Evolutionary conservation across 1,284 basidiomycete genomes (phyloP).

Genomic region (Athelia sp.): DNA sequence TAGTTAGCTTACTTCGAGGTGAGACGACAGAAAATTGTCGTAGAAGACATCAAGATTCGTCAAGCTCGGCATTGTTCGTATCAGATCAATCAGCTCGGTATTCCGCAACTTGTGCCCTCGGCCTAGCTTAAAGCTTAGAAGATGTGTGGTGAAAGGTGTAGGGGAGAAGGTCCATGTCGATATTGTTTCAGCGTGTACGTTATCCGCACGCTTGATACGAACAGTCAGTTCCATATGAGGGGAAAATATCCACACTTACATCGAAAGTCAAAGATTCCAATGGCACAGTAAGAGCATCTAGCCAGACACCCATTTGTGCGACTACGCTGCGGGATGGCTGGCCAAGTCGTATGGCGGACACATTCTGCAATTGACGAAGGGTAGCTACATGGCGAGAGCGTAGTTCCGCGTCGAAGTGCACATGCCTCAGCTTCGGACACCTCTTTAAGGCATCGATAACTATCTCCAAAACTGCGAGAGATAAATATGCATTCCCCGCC

Average conservation of each 20-base stretch:
- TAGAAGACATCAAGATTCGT: background rate
- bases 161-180: background rate
- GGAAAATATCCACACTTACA: background rate
- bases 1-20: too few relatives aligned
- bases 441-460: background rate
- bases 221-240: background rate
- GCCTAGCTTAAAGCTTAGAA: background rate
- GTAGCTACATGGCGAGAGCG: background rate
- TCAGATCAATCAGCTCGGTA: background rate
- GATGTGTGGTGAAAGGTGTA: background rate
- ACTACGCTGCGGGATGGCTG: background rate
- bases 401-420: background rate
- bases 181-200: background rate
- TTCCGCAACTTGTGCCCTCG: background rate
- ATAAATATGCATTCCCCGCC: background rate
- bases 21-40: background rate
- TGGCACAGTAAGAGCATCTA: background rate
- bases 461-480: background rate
- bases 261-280: background rate
- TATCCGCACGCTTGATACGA: background rate
- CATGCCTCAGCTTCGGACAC: background rate
- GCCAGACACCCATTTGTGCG: background rate
- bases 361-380: background rate
- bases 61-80: background rate
- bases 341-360: background rate